Evolutionary conservation across 1,284 basidiomycete genomes (phyloP).

Genomic region (Fomitiporia mediterranea): DNA sequence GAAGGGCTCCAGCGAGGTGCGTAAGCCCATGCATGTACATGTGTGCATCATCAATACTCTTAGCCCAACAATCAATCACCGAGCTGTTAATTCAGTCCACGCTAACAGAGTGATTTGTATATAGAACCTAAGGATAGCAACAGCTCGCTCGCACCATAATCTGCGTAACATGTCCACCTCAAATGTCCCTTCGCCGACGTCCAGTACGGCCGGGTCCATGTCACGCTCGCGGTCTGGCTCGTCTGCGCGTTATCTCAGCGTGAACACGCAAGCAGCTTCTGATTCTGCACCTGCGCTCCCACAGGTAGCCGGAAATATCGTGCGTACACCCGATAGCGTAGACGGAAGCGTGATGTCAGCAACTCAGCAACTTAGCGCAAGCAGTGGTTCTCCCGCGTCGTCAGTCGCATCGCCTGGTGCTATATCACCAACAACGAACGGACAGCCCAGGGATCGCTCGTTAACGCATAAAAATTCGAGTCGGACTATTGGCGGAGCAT

Average conservation of each 20-base stretch:
- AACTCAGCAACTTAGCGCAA: background rate
- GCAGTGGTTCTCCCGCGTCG: slow-evolving; percentile 6
- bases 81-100: no score
- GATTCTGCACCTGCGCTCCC: slow-evolving; percentile 8
- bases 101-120: no score
- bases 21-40: background rate
- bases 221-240: slow-evolving; percentile 18
- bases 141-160: slow-evolving; percentile 1
- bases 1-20: background rate
- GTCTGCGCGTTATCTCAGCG: slow-evolving; percentile 14
- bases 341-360: background rate
- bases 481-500: slow-evolving; percentile 13
- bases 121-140: background rate
- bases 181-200: background rate
- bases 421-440: background rate
- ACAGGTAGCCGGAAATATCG: background rate
- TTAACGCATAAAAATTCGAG: slow-evolving; percentile 19
- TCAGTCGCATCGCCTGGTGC: slow-evolving; percentile 4
- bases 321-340: background rate
- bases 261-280: slow-evolving; percentile 17
- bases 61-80: no score
- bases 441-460: slow-evolving; percentile 12
- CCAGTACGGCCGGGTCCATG: background rate
- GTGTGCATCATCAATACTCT: background rate
- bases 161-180: slow-evolving; percentile 1